Conservation (phyloP, 1,284 basidiomycete species). For the Peniophora sp. region DNA sequence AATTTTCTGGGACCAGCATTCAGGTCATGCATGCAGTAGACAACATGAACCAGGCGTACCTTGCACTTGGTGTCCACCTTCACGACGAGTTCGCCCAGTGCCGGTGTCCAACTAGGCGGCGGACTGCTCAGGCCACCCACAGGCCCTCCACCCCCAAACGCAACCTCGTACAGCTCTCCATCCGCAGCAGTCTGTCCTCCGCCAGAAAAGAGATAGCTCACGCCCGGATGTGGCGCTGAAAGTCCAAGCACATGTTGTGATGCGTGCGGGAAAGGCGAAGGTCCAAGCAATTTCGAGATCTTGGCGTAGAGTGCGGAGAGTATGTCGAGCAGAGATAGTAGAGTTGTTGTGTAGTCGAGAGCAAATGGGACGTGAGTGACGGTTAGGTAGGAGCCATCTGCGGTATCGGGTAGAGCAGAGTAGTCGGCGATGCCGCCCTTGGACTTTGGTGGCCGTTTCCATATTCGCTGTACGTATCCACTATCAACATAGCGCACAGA, state of each 20-base stretch:
- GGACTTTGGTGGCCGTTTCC: slow-evolving; percentile 44
- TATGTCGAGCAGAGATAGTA: slow-evolving; percentile 79
- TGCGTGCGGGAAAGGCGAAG: slow-evolving; percentile 59
- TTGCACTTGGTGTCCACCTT: slow-evolving; percentile 81
- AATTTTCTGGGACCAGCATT: slow-evolving; percentile 54
- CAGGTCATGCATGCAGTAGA: not conserved
- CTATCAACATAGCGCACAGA: not conserved
- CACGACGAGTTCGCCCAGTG: slow-evolving; percentile 62
- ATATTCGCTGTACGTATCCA: slow-evolving; percentile 39
- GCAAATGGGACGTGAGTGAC: slow-evolving; percentile 76
- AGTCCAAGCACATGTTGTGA: slow-evolving; percentile 71
- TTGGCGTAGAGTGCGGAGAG: slow-evolving; percentile 83
- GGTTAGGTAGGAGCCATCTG: slow-evolving; percentile 65
- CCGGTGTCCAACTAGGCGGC: slow-evolving; percentile 51
- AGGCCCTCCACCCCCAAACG: slow-evolving; percentile 30
- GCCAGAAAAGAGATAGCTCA: slow-evolving; percentile 62
- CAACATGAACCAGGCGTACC: slow-evolving; percentile 32
- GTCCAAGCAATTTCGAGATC: slow-evolving; percentile 71
- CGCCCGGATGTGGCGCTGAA: slow-evolving; percentile 64
- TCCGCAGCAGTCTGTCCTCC: slow-evolving; percentile 26
- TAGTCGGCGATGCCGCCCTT: slow-evolving; percentile 54
- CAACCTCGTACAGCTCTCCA: slow-evolving; percentile 63
- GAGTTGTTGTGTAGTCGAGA: slow-evolving; percentile 80
- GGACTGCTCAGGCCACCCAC: slow-evolving; percentile 32
- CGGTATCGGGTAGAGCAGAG: slow-evolving; percentile 48